Conservation (phyloP, 768 basidiomycete genomes). For the Rhodotorula paludigena region DNA sequence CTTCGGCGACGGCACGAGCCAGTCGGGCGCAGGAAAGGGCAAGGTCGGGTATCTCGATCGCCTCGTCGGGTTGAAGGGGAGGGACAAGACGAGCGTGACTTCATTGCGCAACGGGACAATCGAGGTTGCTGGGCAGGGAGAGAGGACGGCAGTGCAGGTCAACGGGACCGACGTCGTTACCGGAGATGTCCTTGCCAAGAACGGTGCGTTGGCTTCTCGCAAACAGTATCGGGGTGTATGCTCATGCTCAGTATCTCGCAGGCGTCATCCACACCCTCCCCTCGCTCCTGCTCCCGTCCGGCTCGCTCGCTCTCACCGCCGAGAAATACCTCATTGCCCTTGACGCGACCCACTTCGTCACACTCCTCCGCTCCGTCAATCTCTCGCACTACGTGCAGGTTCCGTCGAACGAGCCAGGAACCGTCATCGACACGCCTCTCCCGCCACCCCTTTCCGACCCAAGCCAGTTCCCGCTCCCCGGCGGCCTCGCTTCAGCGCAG, state of each 20-base stretch:
- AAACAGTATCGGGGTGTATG: too few relatives aligned
- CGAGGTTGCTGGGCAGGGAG: constrained; percentile 56
- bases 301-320: constrained; percentile 72
- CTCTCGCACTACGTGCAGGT: constrained; percentile 53
- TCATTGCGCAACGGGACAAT: constrained; percentile 57
- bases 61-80: constrained; percentile 14
- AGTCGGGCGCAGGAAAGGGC: constrained; percentile 25
- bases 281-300: constrained; percentile 69
- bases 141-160: constrained; percentile 48
- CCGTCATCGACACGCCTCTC: constrained; percentile 52
- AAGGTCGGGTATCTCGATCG: constrained; percentile 48
- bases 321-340: constrained; percentile 91
- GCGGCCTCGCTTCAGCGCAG: constrained; percentile 53
- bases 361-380: constrained; percentile 75
- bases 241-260: constrained; percentile 15
- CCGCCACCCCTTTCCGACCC: background rate
- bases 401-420: constrained; percentile 34
- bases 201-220: constrained; percentile 53
- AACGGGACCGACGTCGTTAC: constrained; percentile 55
- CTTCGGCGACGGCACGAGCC: constrained; percentile 69
- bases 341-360: constrained; percentile 86
- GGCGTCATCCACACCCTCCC: constrained; percentile 85
- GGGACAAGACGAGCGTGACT: constrained; percentile 23
- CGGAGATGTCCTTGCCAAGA: constrained; percentile 86
- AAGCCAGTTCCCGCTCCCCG: constrained; percentile 29